Percentiles rank a stretch among this genome's conserved stretches.
Conservation (phyloP, 257 asterid species). For the Solanum chilense region DNA sequence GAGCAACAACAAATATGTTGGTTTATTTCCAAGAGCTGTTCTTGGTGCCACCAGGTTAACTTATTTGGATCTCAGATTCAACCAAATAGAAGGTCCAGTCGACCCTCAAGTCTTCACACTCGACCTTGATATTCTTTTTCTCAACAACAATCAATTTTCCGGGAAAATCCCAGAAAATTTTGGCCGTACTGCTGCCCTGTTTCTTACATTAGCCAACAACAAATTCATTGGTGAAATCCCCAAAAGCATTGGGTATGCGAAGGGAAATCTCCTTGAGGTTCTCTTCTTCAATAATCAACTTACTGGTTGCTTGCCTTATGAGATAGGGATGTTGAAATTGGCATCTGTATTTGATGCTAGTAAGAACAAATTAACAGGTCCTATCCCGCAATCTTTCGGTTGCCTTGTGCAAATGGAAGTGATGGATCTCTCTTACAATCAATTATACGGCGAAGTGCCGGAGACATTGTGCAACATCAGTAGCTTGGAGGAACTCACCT, state of each 20-base stretch:
- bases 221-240: conserved; percentile 42
- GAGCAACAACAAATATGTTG: conserved; percentile 50
- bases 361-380: conserved; percentile 46
- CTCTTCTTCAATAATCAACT: conserved; percentile 33
- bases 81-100: conserved; percentile 23
- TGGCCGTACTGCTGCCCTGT: conserved; percentile 30
- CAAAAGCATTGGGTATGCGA: conserved; percentile 28
- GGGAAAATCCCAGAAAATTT: conserved; percentile 31
- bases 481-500: conserved; percentile 3
- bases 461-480: conserved; percentile 37
- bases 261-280: conserved; percentile 18
- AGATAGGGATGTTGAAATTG: conserved; percentile 35
- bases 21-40: conserved; percentile 33
- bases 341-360: conserved; percentile 37
- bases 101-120: conserved; percentile 31
- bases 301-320: conserved; percentile 55
- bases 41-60: conserved; percentile 40
- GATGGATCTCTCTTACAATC: conserved; percentile 27
- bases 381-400: conserved; percentile 50
- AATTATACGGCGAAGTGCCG: conserved; percentile 48
- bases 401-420: conserved; percentile 22
- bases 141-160: conserved; percentile 46
- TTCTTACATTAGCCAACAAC: conserved; percentile 52
- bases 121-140: conserved; percentile 53
- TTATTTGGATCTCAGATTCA: conserved; percentile 56